Percentiles rank a stretch among this genome's conserved stretches.
These are phyloP conservation scores for Fraxinus nigra DNA, from an alignment of 305 asterid species.

Conservation along the genomic window DNA sequence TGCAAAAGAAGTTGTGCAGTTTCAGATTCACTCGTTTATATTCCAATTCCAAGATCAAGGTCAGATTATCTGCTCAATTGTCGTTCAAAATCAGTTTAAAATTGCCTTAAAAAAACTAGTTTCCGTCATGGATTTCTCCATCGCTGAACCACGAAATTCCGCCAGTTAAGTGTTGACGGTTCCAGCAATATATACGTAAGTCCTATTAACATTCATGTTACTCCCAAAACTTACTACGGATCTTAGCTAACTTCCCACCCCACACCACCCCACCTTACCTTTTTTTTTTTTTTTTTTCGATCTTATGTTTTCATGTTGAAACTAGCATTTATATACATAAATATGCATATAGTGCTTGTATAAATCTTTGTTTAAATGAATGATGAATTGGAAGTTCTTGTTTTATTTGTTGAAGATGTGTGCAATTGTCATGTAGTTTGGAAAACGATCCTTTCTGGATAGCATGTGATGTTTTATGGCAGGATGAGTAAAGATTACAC, in stretches of 20 bases:
- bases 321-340: not conserved
- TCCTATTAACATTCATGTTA: not conserved
- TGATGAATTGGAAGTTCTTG: not conserved
- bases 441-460: slow-evolving; percentile 19
- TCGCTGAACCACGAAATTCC: not conserved
- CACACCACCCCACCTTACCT: not conserved
- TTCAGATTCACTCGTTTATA: not conserved
- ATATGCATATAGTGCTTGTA: not conserved
- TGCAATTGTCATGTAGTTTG: not conserved
- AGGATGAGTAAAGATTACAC: slow-evolving; percentile 22
- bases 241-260: not conserved
- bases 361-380: not conserved
- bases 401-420: not conserved
- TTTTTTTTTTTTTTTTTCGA: too few species aligned
- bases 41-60: not conserved
- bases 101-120: not conserved
- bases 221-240: not conserved
- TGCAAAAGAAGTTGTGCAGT: not conserved
- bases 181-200: not conserved
- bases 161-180: not conserved
- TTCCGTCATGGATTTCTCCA: not conserved
- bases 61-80: not conserved
- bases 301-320: not conserved
- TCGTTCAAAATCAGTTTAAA: not conserved
- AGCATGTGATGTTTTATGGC: slow-evolving; percentile 29